phyloP scores from a whole-genome alignment of 257 asterid genomes.

The Plantago major region DNA sequence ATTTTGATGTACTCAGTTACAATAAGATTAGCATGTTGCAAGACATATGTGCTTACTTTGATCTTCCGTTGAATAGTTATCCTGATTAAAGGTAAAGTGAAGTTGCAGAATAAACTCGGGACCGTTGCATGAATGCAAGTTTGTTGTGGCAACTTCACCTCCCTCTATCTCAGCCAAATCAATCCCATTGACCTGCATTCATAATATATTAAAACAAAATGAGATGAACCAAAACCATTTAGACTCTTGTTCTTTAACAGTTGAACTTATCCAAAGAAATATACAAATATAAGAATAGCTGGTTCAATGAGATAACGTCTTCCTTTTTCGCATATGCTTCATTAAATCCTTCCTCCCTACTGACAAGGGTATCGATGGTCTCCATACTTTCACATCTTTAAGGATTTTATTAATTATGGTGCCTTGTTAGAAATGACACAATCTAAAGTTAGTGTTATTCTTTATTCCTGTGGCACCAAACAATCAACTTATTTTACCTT shows the following conservation, averaged over 20 bases:
- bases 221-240: neutral
- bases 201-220: conserved; percentile 5
- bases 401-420: too few relatives aligned
- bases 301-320: too few relatives aligned
- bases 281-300: too few relatives aligned
- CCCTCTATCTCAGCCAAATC: conserved; percentile 46
- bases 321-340: too few relatives aligned
- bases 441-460: too few relatives aligned
- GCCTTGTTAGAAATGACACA: too few relatives aligned
- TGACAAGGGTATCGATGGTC: too few relatives aligned
- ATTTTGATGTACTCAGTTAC: neutral
- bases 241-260: neutral
- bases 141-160: conserved; percentile 69
- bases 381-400: too few relatives aligned
- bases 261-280: conserved; percentile 1
- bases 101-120: conserved; percentile 51
- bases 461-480: too few relatives aligned
- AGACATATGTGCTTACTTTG: conserved; percentile 36
- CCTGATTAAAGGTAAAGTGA: conserved; percentile 28
- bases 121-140: conserved; percentile 59
- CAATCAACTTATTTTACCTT: too few relatives aligned
- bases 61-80: conserved; percentile 19
- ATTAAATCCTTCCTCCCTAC: too few relatives aligned
- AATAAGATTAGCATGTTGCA: neutral
- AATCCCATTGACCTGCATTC: conserved; percentile 56